Conservation (phyloP, 106 monocot species). For the Acorus gramineus region DNA sequence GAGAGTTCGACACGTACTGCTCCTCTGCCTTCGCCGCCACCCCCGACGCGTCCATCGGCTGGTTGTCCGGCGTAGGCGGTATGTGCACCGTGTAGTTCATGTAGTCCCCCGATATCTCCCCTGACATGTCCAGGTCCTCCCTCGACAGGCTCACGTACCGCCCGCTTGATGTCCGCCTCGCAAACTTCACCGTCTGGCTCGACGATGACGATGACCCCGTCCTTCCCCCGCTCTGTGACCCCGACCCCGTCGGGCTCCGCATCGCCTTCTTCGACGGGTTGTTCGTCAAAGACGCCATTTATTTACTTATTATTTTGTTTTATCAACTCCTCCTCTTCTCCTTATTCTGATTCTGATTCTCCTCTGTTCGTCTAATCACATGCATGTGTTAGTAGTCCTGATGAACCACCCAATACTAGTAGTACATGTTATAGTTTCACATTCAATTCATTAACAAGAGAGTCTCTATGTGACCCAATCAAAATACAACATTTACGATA, state of each 20-base stretch:
- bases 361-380: too few relatives aligned
- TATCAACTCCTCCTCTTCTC: too few relatives aligned
- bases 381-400: too few relatives aligned
- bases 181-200: constrained; percentile 16
- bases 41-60: constrained; percentile 31
- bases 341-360: too few relatives aligned
- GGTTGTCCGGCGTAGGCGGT: constrained; percentile 58
- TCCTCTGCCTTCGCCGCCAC: constrained; percentile 28
- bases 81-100: constrained; percentile 53
- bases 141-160: constrained; percentile 18
- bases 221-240: not conserved
- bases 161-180: constrained; percentile 19
- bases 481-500: too few relatives aligned
- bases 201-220: not conserved
- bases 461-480: too few relatives aligned
- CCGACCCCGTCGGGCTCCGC: constrained; percentile 5
- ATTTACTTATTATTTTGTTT: too few relatives aligned
- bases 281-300: constrained; percentile 7
- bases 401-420: too few relatives aligned
- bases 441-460: too few relatives aligned
- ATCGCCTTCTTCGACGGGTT: constrained; percentile 16
- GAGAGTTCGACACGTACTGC: constrained; percentile 39
- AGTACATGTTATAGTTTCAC: too few relatives aligned
- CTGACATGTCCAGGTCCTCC: constrained; percentile 15
- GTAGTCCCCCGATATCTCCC: constrained; percentile 32